Conservation (phyloP, 352 stramenopile species). For the Phytophthora meadii region DNA sequence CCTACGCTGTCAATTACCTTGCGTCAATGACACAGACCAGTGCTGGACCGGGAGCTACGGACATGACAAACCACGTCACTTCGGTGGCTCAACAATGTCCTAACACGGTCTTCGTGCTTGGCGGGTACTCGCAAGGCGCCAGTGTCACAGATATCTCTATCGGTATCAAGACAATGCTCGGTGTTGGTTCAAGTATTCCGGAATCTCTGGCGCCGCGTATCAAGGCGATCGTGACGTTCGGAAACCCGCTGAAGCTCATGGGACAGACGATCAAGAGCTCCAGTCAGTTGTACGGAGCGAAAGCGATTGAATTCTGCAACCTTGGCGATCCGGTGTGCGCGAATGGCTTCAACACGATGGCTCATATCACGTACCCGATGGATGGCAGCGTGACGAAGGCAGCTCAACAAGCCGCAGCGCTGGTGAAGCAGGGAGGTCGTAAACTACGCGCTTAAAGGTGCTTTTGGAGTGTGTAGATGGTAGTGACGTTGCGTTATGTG, state of each 20-base stretch:
- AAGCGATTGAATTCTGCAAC: conserved; percentile 36
- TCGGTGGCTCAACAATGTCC: conserved; percentile 27
- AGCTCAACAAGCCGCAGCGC: conserved; percentile 14
- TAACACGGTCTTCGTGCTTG: conserved; percentile 31
- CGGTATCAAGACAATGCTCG: conserved; percentile 33
- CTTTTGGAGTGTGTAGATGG: no score
- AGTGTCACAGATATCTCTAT: conserved; percentile 41
- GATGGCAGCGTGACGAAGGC: conserved; percentile 33
- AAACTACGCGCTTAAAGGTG: no score
- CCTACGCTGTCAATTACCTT: conserved; percentile 37
- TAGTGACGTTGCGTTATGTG: no score
- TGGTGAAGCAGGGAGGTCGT: conserved; percentile 14
- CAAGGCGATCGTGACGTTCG: conserved; percentile 42
- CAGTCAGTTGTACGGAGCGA: conserved; percentile 30
- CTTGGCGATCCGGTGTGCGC: conserved; percentile 31
- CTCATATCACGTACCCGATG: conserved; percentile 32
- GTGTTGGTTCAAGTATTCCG: conserved; percentile 21
- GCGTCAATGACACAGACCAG: conserved; percentile 27
- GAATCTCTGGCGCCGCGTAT: conserved; percentile 30
- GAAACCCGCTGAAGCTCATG: conserved; percentile 34
- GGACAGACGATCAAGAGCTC: conserved; percentile 30
- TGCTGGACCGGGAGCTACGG: conserved; percentile 32
- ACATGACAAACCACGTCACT: conserved; percentile 39
- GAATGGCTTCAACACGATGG: conserved; percentile 33
- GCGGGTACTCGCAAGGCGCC: conserved; percentile 39